Evolutionary conservation across 2,329 filamentous ascomycete species (phyloP).

Genomic region (Ambrosiella xylebori): DNA sequence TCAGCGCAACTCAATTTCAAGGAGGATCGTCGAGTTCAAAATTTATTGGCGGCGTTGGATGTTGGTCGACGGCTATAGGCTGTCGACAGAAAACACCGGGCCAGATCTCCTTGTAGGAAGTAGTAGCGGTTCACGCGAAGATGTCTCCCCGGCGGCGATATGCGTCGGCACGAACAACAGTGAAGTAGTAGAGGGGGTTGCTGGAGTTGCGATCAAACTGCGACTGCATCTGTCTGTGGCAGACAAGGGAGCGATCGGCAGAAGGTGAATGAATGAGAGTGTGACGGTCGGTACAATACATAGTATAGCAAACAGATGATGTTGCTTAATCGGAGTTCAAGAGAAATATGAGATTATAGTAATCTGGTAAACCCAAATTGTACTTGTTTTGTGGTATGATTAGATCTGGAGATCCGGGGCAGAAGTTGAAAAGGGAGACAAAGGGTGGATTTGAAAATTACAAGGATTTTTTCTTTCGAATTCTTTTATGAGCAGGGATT

Average conservation of each 20-base stretch:
- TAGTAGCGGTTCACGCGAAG: conserved; percentile 11
- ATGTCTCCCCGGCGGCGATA: conserved; percentile 12
- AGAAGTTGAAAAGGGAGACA: background rate
- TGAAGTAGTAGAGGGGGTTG: conserved; percentile 4
- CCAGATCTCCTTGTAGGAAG: background rate
- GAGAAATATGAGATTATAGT: background rate
- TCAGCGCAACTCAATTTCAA: background rate
- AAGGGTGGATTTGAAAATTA: too few species aligned
- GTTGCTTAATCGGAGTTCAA: background rate
- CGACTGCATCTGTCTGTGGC: conserved; percentile 7
- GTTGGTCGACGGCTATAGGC: background rate
- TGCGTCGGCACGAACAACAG: conserved; percentile 12
- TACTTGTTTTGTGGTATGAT: too few species aligned
- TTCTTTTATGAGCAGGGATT: background rate
- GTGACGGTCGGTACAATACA: conserved; percentile 10
- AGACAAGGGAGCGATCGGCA: conserved; percentile 5
- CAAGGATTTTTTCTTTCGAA: background rate
- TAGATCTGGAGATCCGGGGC: background rate
- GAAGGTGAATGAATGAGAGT: background rate
- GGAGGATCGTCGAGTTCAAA: conserved; percentile 9
- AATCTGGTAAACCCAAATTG: background rate
- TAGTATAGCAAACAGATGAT: conserved; percentile 9
- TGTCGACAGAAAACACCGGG: background rate
- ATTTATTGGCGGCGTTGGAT: background rate
- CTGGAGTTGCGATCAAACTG: conserved; percentile 2